Percentiles rank a stretch among this genome's conserved stretches.
Conservation (phyloP, 129 eudicot species). For the Smallanthus sonchifolius region DNA sequence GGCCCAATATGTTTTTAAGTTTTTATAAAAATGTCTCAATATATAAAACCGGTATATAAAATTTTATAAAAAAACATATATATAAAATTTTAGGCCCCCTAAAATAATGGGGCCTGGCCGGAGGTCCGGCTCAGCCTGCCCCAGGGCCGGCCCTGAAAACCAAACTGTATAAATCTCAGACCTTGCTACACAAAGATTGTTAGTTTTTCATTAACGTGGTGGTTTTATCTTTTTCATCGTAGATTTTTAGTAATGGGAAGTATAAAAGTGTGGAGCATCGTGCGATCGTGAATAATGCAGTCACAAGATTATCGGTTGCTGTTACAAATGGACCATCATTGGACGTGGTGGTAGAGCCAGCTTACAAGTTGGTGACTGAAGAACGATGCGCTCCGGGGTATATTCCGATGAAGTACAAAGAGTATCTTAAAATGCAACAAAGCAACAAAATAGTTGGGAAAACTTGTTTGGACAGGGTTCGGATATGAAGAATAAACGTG, state of each 20-base stretch:
- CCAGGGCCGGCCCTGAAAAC: background rate
- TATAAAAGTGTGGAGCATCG: slow-evolving; percentile 53
- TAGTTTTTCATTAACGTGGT: background rate
- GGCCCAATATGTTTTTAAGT: too few species aligned
- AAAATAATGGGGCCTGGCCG: too few species aligned
- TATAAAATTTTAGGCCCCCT: too few species aligned
- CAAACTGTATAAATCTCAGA: background rate
- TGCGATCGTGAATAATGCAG: slow-evolving; percentile 43
- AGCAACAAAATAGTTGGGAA: slow-evolving; percentile 30
- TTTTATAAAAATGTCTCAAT: too few species aligned
- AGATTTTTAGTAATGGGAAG: slow-evolving; percentile 60
- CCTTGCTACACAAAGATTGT: background rate
- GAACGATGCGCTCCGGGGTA: slow-evolving; percentile 25
- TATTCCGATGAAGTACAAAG: slow-evolving; percentile 40
- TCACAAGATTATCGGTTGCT: slow-evolving; percentile 45
- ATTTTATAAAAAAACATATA: too few species aligned
- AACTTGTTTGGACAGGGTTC: slow-evolving; percentile 38
- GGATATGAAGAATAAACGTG: background rate
- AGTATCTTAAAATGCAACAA: slow-evolving; percentile 49
- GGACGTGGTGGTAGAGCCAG: slow-evolving; percentile 45
- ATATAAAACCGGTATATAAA: too few species aligned
- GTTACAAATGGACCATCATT: slow-evolving; percentile 42
- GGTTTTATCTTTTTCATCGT: background rate
- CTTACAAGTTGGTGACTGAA: slow-evolving; percentile 19
- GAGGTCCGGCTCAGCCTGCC: too few species aligned